Percentiles rank a stretch among this genome's conserved stretches.
Evolutionary conservation across 306 rosid species (phyloP).

Genomic region (Lathyrus tuberosus): DNA sequence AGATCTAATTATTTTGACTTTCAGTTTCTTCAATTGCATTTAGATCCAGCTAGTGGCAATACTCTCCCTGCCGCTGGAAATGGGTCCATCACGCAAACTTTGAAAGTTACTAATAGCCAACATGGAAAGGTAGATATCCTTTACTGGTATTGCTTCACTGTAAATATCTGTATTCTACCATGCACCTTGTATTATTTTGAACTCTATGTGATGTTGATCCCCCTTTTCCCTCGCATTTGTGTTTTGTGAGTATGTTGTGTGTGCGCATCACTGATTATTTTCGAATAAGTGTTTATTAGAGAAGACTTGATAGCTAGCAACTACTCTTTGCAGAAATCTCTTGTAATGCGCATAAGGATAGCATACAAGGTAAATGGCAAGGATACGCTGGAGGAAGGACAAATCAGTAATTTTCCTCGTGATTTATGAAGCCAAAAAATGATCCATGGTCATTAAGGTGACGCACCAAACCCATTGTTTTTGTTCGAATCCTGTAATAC

Average conservation of each 20-base stretch:
- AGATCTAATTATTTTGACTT: conserved; percentile 43
- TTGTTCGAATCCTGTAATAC: conserved; percentile 28
- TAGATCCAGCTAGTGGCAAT: conserved; percentile 90
- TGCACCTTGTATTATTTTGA: conserved; percentile 26
- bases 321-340: conserved; percentile 75
- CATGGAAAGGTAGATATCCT: conserved; percentile 83
- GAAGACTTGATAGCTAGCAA: conserved; percentile 39
- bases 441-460: conserved; percentile 44
- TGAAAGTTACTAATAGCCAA: conserved; percentile 92
- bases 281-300: conserved; percentile 29
- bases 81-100: conserved; percentile 74
- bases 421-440: conserved; percentile 61
- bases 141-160: conserved; percentile 20
- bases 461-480: conserved; percentile 42
- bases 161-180: conserved; percentile 11
- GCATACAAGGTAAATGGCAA: conserved; percentile 87
- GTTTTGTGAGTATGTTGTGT: not conserved
- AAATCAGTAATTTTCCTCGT: conserved; percentile 78
- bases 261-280: conserved; percentile 4
- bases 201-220: conserved; percentile 13
- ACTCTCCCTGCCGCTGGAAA: conserved; percentile 69
- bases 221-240: not conserved
- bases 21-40: conserved; percentile 95
- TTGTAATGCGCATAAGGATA: conserved; percentile 90
- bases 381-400: conserved; percentile 93